Percentiles rank a stretch among this genome's conserved stretches.
These are phyloP conservation scores for Quercus tomentella DNA, from an alignment of 331 rosid species.

Conservation along the genomic window DNA sequence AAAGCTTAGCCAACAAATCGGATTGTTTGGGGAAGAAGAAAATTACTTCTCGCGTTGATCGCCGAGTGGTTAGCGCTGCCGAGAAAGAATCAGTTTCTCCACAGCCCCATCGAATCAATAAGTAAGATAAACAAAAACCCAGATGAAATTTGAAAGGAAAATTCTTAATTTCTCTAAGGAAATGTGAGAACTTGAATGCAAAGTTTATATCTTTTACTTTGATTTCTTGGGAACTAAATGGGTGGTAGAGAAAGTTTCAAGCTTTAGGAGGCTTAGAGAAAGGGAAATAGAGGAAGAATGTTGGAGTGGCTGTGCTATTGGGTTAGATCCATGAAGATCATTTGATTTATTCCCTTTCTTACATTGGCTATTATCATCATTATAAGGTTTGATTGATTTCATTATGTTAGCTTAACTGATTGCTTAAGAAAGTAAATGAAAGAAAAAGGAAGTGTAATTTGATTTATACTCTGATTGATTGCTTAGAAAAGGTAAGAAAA, in stretches of 20 bases:
- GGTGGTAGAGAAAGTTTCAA: background rate
- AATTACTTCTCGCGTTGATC: conserved; percentile 24
- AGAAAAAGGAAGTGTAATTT: background rate
- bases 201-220: background rate
- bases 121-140: conserved; percentile 14
- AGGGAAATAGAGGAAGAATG: background rate
- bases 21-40: conserved; percentile 30
- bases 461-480: background rate
- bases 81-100: conserved; percentile 25
- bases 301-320: background rate
- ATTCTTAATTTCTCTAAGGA: background rate
- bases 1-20: conserved; percentile 9
- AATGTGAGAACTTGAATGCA: background rate
- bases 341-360: background rate
- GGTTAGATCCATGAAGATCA: background rate
- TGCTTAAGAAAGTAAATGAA: background rate
- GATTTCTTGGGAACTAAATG: background rate
- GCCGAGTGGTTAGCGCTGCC: conserved; percentile 17
- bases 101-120: conserved; percentile 22
- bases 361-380: background rate
- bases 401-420: background rate
- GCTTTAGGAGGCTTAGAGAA: background rate
- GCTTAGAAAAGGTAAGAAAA: background rate
- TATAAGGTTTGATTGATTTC: background rate
- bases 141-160: background rate